phyloP scores from a whole-genome alignment of 2,329 filamentous ascomycete genomes.

The Ceratocystis alfenasii region DNA sequence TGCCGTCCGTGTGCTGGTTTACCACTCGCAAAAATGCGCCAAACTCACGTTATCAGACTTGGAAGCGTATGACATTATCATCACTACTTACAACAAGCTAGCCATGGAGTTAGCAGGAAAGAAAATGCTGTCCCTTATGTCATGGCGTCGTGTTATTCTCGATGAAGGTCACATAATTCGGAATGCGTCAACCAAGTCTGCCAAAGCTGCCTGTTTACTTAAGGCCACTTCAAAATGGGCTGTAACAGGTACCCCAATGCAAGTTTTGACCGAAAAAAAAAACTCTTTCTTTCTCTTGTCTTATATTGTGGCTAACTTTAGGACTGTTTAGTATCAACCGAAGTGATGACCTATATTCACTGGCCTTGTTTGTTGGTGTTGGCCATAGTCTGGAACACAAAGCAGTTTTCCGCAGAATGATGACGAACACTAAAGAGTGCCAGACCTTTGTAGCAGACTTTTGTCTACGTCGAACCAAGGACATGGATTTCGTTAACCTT shows the following conservation, averaged over 20 bases:
- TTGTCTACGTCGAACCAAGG: conserved; percentile 70
- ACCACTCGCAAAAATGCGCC: conserved; percentile 49
- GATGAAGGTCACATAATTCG: conserved; percentile 78
- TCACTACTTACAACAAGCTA: conserved; percentile 75
- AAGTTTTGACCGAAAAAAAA: conserved; percentile 25
- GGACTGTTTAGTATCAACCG: conserved; percentile 50
- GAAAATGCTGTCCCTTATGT: conserved; percentile 35
- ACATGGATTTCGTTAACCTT: conserved; percentile 78
- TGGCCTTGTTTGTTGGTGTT: conserved; percentile 65
- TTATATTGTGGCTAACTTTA: conserved; percentile 25
- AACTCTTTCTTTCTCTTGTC: not conserved
- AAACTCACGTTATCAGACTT: conserved; percentile 48
- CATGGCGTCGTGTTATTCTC: conserved; percentile 68
- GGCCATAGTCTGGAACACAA: conserved; percentile 62
- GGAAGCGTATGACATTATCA: conserved; percentile 57
- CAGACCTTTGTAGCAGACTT: conserved; percentile 70
- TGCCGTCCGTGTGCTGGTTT: conserved; percentile 55
- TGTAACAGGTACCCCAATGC: conserved; percentile 69
- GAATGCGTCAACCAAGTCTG: conserved; percentile 61
- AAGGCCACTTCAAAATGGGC: conserved; percentile 65
- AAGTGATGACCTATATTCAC: conserved; percentile 67
- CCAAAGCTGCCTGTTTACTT: conserved; percentile 55
- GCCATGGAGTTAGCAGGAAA: conserved; percentile 42
- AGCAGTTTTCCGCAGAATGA: conserved; percentile 59
- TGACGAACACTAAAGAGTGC: conserved; percentile 53